Evolutionary conservation across 208 protist genomes (phyloP), one percentile per base, ranked within the genome.

Genomic region (Leishmania martiniquensis): DNA sequence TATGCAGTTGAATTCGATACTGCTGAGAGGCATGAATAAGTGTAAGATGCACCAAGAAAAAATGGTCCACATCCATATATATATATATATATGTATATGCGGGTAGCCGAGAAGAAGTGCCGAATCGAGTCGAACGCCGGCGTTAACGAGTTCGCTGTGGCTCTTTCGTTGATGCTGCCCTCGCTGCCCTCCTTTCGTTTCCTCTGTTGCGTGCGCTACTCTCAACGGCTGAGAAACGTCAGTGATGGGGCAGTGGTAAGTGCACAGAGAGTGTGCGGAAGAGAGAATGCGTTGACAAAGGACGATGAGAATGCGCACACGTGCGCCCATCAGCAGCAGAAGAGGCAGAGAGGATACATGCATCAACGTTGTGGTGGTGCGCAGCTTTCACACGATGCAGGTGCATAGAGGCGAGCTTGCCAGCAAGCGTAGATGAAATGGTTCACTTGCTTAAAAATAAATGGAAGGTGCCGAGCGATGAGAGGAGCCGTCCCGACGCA

Each of bases 31-130:
- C 29, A 67, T 13, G 2, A 37, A 77, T 55, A 67, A n/a, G n/a
- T n/a, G n/a, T n/a, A n/a, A n/a, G n/a, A n/a, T n/a, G n/a, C n/a
- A n/a, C n/a, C n/a, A n/a, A n/a, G n/a, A n/a, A n/a, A n/a, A n/a
- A n/a, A n/a, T n/a, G n/a, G n/a, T n/a, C n/a, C n/a, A n/a, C n/a
- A n/a, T n/a, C n/a, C 55, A 60, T 60, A 25, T 60, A 60, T 60
- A 73, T 74, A 76, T 80, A 78, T 76, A 77, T 84, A 71, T 75
- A 75, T 59, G 62, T 72, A 72, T 67, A 42, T 69, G 6, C 22
- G 45, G 57, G 45, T 76, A 47, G 37, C 6, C 51, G 1, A 45
- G 57, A 63, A 37, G 29, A 13, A 37, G 29, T 37, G 29, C 29
- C 29, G n/a, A 37, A 63, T 63, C 9, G 15, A 20, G 57, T 63